Evolutionary conservation across 805 yeast genomes (phyloP).

Genomic region (Starmerella etchellsii): DNA sequence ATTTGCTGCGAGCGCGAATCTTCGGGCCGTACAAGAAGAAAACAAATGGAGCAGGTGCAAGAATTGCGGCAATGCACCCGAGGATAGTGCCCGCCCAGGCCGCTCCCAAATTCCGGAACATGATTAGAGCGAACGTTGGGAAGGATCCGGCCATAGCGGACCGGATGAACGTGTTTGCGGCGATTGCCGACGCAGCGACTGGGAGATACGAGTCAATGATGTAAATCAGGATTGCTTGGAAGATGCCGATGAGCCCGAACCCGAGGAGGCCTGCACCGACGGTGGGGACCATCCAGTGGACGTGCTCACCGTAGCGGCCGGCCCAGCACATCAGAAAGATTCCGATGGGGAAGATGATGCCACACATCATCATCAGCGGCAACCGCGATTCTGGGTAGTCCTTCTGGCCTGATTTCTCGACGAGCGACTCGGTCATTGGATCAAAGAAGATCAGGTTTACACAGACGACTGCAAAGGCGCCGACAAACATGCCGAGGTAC

Average conservation of each 20-base stretch:
- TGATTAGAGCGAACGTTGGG: constrained; percentile 44
- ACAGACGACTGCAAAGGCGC: constrained; percentile 46
- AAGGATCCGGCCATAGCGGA: constrained; percentile 48
- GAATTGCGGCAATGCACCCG: constrained; percentile 36
- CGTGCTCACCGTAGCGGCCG: constrained; percentile 46
- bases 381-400: constrained; percentile 72
- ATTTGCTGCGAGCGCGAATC: constrained; percentile 17
- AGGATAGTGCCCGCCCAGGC: constrained; percentile 45
- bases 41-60: constrained; percentile 46
- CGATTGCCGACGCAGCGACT: constrained; percentile 51
- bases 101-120: constrained; percentile 39
- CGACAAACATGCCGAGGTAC: constrained; percentile 61
- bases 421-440: constrained; percentile 35
- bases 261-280: constrained; percentile 44
- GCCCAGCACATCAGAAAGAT: constrained; percentile 82
- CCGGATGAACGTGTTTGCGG: constrained; percentile 49
- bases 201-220: constrained; percentile 47
- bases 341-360: constrained; percentile 60
- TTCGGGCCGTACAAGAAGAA: constrained; percentile 39
- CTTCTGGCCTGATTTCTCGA: constrained; percentile 40
- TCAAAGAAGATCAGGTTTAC: constrained; percentile 41
- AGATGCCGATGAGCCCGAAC: constrained; percentile 41
- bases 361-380: constrained; percentile 62
- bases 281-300: constrained; percentile 56
- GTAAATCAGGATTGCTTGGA: constrained; percentile 48